Conservation (phyloP, 2,329 filamentous ascomycete genomes). For the Apiospora pterosperma region DNA sequence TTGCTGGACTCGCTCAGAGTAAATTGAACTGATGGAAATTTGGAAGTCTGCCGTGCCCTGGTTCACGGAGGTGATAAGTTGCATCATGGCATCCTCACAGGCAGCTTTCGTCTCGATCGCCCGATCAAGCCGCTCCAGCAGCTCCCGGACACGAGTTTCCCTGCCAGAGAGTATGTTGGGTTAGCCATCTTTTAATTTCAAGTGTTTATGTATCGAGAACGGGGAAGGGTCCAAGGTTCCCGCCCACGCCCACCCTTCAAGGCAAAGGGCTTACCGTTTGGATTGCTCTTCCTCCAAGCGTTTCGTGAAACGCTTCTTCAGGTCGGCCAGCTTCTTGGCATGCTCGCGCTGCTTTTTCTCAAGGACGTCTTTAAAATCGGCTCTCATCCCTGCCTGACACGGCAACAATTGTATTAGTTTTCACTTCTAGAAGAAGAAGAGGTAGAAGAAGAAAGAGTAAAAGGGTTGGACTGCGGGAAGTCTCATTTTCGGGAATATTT, state of each 20-base stretch:
- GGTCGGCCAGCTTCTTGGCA: not conserved
- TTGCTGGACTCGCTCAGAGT: not conserved
- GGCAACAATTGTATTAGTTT: not conserved
- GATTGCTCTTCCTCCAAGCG: not conserved
- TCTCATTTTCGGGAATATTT: not conserved
- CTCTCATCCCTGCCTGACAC: not conserved
- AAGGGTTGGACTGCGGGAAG: not conserved
- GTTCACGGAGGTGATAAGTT: not conserved
- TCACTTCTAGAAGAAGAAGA: not conserved
- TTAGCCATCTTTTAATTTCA: not conserved
- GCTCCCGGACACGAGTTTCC: not conserved
- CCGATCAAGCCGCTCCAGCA: slow-evolving; percentile 2
- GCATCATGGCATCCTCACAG: not conserved
- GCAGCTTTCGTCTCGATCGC: slow-evolving; percentile 10
- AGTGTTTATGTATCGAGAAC: too few relatives aligned
- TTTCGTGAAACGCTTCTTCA: not conserved
- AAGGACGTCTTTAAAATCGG: not conserved
- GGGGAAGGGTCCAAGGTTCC: too few relatives aligned
- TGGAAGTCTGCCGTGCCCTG: not conserved
- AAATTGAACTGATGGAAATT: not conserved
- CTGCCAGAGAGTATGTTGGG: not conserved
- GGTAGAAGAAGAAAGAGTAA: not conserved
- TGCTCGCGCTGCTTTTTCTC: not conserved
- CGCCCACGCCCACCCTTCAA: too few relatives aligned
- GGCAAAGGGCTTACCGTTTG: slow-evolving; percentile 1